These are phyloP conservation scores for Metarhizium anisopliae DNA, from an alignment of 2,329 filamentous ascomycete genomes.

Conservation along the genomic window DNA sequence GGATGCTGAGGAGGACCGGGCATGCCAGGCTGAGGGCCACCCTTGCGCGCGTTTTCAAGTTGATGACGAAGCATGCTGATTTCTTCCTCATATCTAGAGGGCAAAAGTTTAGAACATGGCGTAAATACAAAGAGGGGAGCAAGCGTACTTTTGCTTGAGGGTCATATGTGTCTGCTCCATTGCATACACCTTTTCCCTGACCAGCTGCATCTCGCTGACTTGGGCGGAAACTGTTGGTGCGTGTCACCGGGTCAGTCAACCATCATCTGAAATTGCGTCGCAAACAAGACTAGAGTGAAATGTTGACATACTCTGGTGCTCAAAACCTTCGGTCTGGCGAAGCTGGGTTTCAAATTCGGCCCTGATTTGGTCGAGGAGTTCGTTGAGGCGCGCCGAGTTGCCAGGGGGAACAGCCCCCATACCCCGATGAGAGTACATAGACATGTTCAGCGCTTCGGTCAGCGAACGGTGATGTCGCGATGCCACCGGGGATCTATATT, in stretches of 20 bases:
- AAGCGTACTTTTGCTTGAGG: conserved; percentile 80
- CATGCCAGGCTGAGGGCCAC: conserved; percentile 47
- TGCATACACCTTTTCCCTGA: conserved; percentile 85
- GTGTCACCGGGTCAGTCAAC: not conserved
- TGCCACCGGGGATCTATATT: not conserved
- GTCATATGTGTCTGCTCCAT: conserved; percentile 84
- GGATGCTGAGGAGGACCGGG: conserved; percentile 64
- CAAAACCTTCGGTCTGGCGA: conserved; percentile 75
- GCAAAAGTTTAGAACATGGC: conserved; percentile 6
- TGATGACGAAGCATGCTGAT: conserved; percentile 79
- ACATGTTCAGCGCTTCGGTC: conserved; percentile 32
- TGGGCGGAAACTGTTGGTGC: conserved; percentile 66
- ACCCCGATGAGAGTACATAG: conserved; percentile 87
- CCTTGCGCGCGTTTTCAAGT: conserved; percentile 65
- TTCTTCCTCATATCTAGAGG: conserved; percentile 83
- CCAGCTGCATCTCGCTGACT: conserved; percentile 89
- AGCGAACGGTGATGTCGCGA: not conserved
- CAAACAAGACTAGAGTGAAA: not conserved
- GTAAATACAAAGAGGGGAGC: not conserved
- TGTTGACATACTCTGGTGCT: conserved; percentile 73
- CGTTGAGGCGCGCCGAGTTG: conserved; percentile 62
- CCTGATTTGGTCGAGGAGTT: conserved; percentile 85
- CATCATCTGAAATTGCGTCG: not conserved
- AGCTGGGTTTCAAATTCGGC: conserved; percentile 83
- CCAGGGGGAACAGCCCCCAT: conserved; percentile 61